A percentile compares a stretch with the other conserved stretches of the same genome.
These are phyloP conservation scores for Candida pseudoviswanathii DNA, from an alignment of 1,139 yeast genomes.

Conservation along the genomic window DNA sequence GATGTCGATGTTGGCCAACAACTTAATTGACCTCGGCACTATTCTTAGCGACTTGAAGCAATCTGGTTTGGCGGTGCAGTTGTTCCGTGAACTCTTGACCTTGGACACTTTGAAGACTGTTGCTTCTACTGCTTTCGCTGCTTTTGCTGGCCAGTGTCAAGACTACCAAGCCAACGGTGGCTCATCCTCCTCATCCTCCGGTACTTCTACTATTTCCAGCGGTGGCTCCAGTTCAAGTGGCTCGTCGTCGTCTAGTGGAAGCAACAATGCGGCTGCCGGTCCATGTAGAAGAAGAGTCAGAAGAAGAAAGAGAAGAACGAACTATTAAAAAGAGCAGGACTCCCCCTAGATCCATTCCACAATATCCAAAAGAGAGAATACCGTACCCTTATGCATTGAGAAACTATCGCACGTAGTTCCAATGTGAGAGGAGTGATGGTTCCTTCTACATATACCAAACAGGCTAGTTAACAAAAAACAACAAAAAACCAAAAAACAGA, in stretches of 20 bases:
- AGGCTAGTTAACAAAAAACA: neutral
- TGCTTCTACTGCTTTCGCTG: constrained; percentile 44
- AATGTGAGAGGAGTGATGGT: neutral
- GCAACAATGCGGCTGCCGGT: constrained; percentile 16
- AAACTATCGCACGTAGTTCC: constrained; percentile 7
- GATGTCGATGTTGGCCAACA: constrained; percentile 29
- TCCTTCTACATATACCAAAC: neutral
- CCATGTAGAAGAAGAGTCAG: constrained; percentile 42
- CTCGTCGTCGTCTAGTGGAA: constrained; percentile 12
- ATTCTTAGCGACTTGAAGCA: constrained; percentile 36
- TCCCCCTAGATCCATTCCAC: neutral
- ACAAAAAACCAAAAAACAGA: neutral
- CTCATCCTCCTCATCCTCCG: constrained; percentile 12
- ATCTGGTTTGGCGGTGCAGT: constrained; percentile 40
- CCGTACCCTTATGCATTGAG: neutral
- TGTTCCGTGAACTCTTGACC: constrained; percentile 38
- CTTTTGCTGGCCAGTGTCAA: constrained; percentile 42
- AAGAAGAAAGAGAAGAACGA: constrained; percentile 31
- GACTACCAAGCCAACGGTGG: constrained; percentile 11
- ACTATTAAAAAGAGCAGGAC: constrained; percentile 13
- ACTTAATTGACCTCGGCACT: constrained; percentile 31
- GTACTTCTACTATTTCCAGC: constrained; percentile 16
- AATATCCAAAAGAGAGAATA: neutral
- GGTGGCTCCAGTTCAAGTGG: constrained; percentile 5
- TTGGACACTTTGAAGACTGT: constrained; percentile 40